These are phyloP conservation scores for Artemisia tridentata DNA, from an alignment of 129 eudicot genomes.

Conservation along the genomic window DNA sequence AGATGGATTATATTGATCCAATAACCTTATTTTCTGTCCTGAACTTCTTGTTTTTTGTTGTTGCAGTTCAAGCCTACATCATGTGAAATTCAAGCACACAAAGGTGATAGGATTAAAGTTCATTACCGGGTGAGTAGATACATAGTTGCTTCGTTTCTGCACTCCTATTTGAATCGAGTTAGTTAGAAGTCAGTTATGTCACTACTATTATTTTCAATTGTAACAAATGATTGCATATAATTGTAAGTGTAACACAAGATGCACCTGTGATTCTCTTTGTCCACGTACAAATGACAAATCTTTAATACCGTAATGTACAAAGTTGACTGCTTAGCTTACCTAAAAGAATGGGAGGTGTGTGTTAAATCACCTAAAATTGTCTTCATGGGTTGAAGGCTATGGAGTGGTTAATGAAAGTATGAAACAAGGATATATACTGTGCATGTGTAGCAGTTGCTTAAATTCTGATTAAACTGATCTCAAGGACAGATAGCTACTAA, in stretches of 20 bases:
- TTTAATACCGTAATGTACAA: neutral
- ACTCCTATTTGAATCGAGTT: neutral
- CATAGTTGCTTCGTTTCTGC: constrained; percentile 9
- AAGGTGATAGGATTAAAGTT: constrained; percentile 83
- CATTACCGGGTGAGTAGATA: constrained; percentile 84
- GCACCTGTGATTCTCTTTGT: neutral
- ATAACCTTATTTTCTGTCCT: neutral
- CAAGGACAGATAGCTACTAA: neutral
- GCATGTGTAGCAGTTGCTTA: constrained; percentile 9
- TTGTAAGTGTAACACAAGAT: constrained; percentile 1
- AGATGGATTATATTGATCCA: neutral
- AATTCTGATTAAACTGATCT: neutral
- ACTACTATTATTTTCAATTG: neutral
- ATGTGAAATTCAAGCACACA: constrained; percentile 91
- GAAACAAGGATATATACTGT: neutral
- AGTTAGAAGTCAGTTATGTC: neutral
- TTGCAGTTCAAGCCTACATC: constrained; percentile 78
- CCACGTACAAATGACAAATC: neutral
- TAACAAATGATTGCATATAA: neutral
- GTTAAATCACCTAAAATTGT: neutral
- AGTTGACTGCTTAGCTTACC: neutral
- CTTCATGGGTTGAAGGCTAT: constrained; percentile 12
- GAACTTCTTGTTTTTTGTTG: constrained; percentile 11
- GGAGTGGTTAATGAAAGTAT: constrained; percentile 2
- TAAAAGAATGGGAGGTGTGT: neutral